These are phyloP conservation scores for Phylloboletellus chloephorus DNA, from an alignment of 1,284 basidiomycete genomes.

Conservation along the genomic window DNA sequence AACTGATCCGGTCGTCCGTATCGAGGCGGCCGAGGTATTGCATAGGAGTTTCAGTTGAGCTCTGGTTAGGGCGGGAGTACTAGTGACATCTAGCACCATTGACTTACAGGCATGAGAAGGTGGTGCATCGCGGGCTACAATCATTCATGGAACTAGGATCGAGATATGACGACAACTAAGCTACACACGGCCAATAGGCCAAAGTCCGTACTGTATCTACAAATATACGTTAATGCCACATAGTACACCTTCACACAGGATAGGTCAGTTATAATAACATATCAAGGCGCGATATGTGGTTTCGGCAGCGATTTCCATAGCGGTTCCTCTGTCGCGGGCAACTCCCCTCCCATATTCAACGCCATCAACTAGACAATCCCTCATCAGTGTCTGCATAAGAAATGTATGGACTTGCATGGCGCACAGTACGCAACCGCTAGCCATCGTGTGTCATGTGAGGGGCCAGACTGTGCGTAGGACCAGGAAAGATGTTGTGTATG, in stretches of 20 bases:
- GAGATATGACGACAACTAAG: too few relatives aligned
- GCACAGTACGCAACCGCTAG: conserved; percentile 27
- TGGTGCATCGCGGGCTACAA: too few relatives aligned
- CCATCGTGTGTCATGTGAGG: conserved; percentile 26
- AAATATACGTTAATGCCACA: not conserved
- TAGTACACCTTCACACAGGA: conserved; percentile 7
- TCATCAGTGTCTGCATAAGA: conserved; percentile 4
- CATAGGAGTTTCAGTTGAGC: too few relatives aligned
- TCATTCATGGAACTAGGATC: too few relatives aligned
- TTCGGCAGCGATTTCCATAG: conserved; percentile 32
- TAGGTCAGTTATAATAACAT: conserved; percentile 17
- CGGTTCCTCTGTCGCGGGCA: conserved; percentile 27
- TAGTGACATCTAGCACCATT: too few relatives aligned
- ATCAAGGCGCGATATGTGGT: conserved; percentile 23
- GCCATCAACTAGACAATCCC: conserved; percentile 19
- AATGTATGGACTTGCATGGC: conserved; percentile 1
- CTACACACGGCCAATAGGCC: too few relatives aligned
- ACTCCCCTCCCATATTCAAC: conserved; percentile 29
- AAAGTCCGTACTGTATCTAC: too few relatives aligned
- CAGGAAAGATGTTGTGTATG: conserved; percentile 26
- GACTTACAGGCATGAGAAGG: too few relatives aligned
- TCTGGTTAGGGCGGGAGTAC: too few relatives aligned
- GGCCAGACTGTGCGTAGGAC: conserved; percentile 21
- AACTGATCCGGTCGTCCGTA: too few relatives aligned
- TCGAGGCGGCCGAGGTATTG: too few relatives aligned